phyloP scores from a whole-genome alignment of 2,329 filamentous ascomycete genomes.

The Exophiala phaeomuriformis region DNA sequence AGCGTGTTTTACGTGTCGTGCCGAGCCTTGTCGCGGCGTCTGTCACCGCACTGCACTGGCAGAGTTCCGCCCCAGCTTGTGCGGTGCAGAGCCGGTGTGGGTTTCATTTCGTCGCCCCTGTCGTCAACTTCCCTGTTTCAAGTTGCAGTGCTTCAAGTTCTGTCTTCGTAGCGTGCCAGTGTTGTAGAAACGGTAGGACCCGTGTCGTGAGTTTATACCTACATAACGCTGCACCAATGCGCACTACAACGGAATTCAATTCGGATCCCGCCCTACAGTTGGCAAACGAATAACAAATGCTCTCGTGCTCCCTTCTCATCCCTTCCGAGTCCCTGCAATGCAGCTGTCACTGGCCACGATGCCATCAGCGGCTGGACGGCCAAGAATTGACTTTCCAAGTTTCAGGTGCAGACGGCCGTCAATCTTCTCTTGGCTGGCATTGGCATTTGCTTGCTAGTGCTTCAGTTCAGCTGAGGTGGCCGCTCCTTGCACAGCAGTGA shows the following conservation, averaged over 20 bases:
- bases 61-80: background rate
- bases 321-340: no score
- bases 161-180: no score
- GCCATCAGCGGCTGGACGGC: background rate
- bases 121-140: background rate
- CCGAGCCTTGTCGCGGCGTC: background rate
- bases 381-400: conserved; percentile 5
- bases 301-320: no score
- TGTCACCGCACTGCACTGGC: no score
- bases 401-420: background rate
- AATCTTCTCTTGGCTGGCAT: background rate
- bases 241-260: no score
- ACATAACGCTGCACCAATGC: no score
- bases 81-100: background rate
- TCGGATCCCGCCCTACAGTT: no score
- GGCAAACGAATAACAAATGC: no score
- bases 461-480: background rate
- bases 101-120: background rate
- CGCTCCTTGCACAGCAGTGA: no score
- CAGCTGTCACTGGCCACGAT: no score
- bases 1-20: background rate
- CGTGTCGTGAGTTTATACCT: no score
- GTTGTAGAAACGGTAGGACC: no score
- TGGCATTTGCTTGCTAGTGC: background rate
- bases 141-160: background rate